Evolutionary conservation across 1,284 basidiomycete genomes (phyloP).

Genomic region (Vanrija sp.): DNA sequence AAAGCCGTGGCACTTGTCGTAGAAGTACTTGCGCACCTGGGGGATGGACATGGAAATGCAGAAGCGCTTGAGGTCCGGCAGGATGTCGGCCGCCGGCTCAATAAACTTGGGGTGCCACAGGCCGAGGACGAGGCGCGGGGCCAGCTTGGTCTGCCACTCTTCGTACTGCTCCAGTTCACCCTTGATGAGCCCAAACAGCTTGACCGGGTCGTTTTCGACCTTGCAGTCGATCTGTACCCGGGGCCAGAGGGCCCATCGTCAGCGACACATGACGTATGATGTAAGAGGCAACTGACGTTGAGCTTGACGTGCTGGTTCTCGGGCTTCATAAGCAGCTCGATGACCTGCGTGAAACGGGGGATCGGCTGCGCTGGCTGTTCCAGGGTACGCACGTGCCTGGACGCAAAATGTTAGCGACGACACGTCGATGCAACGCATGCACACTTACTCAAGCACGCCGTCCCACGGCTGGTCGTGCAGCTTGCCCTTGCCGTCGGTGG

Average conservation of each 20-base stretch:
- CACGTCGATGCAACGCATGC: neutral
- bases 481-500: conserved; percentile 56
- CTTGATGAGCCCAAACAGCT: conserved; percentile 82
- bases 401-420: too few species aligned
- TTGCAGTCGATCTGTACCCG: conserved; percentile 57
- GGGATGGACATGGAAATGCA: conserved; percentile 68
- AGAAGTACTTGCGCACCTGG: conserved; percentile 81
- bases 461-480: conserved; percentile 53
- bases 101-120: conserved; percentile 73
- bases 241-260: conserved; percentile 63
- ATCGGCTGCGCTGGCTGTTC: conserved; percentile 80
- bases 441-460: conserved; percentile 46
- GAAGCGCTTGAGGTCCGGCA: conserved; percentile 79
- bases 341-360: conserved; percentile 78
- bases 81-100: conserved; percentile 63
- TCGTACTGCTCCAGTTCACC: conserved; percentile 64
- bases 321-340: conserved; percentile 70
- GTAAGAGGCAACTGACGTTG: conserved; percentile 73
- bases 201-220: conserved; percentile 82
- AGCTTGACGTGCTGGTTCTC: conserved; percentile 67
- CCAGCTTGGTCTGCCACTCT: conserved; percentile 73
- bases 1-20: conserved; percentile 82
- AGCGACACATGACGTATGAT: conserved; percentile 59
- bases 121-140: conserved; percentile 83
- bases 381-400: conserved; percentile 66